These are phyloP conservation scores for Boehmeria nivea DNA, from an alignment of 306 rosid species.

Conservation along the genomic window DNA sequence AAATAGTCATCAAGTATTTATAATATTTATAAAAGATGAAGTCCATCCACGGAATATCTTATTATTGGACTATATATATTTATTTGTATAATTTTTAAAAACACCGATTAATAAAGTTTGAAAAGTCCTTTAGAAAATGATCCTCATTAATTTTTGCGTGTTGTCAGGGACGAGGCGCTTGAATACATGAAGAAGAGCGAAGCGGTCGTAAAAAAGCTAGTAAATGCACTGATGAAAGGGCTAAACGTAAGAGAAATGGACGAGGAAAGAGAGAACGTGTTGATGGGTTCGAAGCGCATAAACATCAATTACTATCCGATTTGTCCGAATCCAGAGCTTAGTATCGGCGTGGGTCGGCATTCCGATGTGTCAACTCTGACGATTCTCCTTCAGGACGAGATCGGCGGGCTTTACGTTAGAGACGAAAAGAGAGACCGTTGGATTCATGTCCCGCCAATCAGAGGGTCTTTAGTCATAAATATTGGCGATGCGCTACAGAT, in stretches of 20 bases:
- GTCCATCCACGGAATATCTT: too few species aligned
- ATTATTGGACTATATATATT: too few species aligned
- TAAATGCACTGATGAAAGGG: constrained; percentile 33
- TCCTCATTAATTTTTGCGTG: too few species aligned
- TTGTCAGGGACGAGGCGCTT: constrained; percentile 35
- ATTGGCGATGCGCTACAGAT: constrained; percentile 54
- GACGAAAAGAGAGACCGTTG: constrained; percentile 8
- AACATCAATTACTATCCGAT: neutral
- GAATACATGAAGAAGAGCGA: constrained; percentile 46
- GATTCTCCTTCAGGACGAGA: constrained; percentile 49
- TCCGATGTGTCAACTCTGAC: constrained; percentile 53
- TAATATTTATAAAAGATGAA: too few species aligned
- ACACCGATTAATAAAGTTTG: too few species aligned
- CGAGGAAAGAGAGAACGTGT: constrained; percentile 20
- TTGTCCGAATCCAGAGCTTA: constrained; percentile 42
- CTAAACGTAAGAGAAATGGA: constrained; percentile 36
- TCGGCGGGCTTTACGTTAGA: constrained; percentile 47
- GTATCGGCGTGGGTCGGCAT: constrained; percentile 46
- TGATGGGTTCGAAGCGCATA: constrained; percentile 39
- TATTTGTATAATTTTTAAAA: too few species aligned
- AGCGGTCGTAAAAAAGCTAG: constrained; percentile 24
- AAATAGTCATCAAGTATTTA: too few species aligned
- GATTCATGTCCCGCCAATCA: constrained; percentile 43
- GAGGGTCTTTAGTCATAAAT: constrained; percentile 47
- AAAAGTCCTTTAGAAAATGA: neutral